Evolutionary conservation across 1,284 basidiomycete genomes (phyloP), one percentile per base, ranked within the genome.

Genomic region (Hemileia vastatrix): DNA sequence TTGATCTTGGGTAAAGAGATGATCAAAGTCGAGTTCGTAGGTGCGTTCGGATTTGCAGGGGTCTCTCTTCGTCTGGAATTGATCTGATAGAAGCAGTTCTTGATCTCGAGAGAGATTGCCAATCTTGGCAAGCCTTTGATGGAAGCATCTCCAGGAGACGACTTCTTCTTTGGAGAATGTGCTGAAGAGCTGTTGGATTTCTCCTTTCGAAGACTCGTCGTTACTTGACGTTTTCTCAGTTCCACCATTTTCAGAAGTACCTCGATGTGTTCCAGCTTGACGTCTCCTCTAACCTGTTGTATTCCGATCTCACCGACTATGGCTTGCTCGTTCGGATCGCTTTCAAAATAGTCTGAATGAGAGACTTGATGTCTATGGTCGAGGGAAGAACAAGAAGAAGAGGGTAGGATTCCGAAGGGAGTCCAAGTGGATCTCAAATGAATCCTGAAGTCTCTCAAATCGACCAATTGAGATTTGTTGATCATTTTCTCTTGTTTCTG

Each of bases 271-370:
- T 48, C 15, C 11, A 59, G 33, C 15, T 49, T 36, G 3, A 66
- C 62, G 40, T 69, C 66, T 11, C 67, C 65, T 18, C 66, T 62
- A 6, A 75, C 48, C 3, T 64, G 60, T 2, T 57, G 68, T 15
- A 75, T 19, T 4, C 61, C 40, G n/a, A 67, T 54, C 45, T 71
- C 68, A 49, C 67, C 43, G 2, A 66, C 54, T 18, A 64, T 48
- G 8, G 59, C 66, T 15, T 72, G 67, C 63, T 75, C 73, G 58
- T 75, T 75, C 2, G 71, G 70, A 52, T 75, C 73, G 18, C 65
- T 57, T 0, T 52, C 48, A 24, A 74, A 65, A 43, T 67, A 68
- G 11, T 63, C 50, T 9, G 62, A 63, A 13, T 64, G 18, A 4
- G 49, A 9, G 47, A 19, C 8, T 51, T 54, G 33, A 36, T 47